Evolutionary conservation across 108 stramenopile species (phyloP), one percentile per base, ranked within the genome.

Genomic region (Cyclotella kingstonii): DNA sequence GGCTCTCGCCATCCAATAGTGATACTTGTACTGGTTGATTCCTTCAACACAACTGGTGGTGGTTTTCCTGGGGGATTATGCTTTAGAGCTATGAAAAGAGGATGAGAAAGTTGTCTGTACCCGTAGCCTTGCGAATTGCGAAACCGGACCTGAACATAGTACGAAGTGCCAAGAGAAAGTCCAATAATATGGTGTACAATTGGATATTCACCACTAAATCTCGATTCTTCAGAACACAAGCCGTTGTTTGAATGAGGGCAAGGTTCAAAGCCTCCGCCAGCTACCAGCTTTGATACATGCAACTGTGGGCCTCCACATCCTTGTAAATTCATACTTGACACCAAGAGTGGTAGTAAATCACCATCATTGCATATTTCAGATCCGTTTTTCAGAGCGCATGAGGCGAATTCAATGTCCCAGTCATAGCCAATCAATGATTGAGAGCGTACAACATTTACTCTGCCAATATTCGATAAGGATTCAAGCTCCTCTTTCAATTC

Each of bases 401-500:
- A 75, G n/a, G 43, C 65, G 34, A 90, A 93, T 51, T 87, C 90
- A 10, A 93, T 69, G 38, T 60, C 63, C 91, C 91, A 93, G n/a
- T 70, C 54, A 57, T 83, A 85, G 3, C 83, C 87, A 35, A 73
- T 55, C 14, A 66, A 54, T 39, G 66, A 62, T 28, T 50, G 38
- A 11, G 67, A 67, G 26, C 83, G 76, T 25, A 78, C 42, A 9
- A 94, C 85, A 21, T 49, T 48, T 21, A 93, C 87, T 22, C 57
- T 60, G 23, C 91, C 93, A 10, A 93, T 70, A 26, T 68, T 79
- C 23, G 63, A n/a, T 40, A 94, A 73, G 11, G 40, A 38, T 56
- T 93, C 81, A 10, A 95, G 64, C 25, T 72, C 76, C 1, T 54
- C 42, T 69, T 84, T 77, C 10, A 95, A 56, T 26, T 76, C 73